Conservation (phyloP, 2,329 filamentous ascomycete genomes). For the Arthrobotrys pseudoclavata region DNA sequence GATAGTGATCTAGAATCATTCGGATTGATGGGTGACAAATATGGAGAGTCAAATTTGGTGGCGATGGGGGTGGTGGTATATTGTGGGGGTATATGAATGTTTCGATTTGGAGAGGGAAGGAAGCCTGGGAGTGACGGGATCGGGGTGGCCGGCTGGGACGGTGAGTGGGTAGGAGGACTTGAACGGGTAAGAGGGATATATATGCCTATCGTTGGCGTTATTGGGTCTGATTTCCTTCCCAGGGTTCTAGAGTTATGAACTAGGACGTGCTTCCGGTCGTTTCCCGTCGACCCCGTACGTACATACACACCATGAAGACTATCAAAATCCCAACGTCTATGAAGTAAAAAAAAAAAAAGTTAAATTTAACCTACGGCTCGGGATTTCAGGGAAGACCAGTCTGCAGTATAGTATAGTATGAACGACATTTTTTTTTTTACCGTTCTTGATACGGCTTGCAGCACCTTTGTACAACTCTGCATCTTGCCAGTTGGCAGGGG, state of each 20-base stretch:
- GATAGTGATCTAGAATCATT: conserved; percentile 37
- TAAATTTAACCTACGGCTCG: no score
- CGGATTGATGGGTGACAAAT: conserved; percentile 41
- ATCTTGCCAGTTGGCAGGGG: conserved; percentile 26
- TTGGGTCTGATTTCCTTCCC: conserved; percentile 7
- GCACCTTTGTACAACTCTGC: conserved; percentile 25
- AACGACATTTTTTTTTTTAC: background rate
- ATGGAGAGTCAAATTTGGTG: conserved; percentile 32
- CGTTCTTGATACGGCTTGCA: conserved; percentile 1
- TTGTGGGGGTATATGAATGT: conserved; percentile 6
- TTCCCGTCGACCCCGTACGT: background rate
- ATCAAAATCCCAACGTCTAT: conserved; percentile 5
- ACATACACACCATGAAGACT: background rate
- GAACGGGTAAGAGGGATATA: background rate
- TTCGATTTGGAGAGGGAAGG: conserved; percentile 19
- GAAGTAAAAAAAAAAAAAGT: background rate
- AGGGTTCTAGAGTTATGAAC: background rate
- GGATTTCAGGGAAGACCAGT: background rate
- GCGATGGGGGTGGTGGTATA: conserved; percentile 14
- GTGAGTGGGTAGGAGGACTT: conserved; percentile 1
- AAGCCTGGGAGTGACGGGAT: background rate
- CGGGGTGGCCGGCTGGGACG: conserved; percentile 4
- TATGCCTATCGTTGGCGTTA: conserved; percentile 15
- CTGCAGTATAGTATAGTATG: background rate
- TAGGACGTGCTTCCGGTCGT: background rate